phyloP scores from a whole-genome alignment of 768 basidiomycete species.

The Cystobasidiopsis lactophilus region DNA sequence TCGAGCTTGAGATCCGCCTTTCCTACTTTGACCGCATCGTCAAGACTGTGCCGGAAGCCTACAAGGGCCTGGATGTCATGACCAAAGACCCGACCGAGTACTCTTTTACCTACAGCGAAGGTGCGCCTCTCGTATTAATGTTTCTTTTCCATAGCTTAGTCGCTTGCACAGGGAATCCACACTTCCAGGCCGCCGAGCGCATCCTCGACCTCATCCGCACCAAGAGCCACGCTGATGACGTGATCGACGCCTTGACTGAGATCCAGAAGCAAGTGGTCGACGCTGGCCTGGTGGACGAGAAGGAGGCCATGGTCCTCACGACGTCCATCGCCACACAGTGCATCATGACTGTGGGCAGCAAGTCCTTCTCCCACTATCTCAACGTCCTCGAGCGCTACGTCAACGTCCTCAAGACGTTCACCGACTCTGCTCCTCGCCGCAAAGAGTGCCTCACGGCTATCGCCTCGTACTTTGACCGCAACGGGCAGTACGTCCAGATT shows the following conservation, averaged over 20 bases:
- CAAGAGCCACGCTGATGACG: constrained; percentile 37
- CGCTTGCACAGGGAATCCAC: constrained; percentile 54
- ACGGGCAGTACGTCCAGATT: constrained; percentile 67
- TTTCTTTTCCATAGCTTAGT: no score
- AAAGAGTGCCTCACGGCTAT: constrained; percentile 35
- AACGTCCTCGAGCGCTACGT: constrained; percentile 70
- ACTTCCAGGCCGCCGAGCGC: constrained; percentile 56
- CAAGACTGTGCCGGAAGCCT: constrained; percentile 61
- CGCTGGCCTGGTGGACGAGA: constrained; percentile 19
- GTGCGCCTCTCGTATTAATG: no score
- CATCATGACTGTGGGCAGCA: constrained; percentile 69
- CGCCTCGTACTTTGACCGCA: constrained; percentile 59
- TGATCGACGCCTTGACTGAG: constrained; percentile 54
- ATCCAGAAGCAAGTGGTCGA: constrained; percentile 28
- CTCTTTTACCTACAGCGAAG: constrained; percentile 61
- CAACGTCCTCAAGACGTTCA: constrained; percentile 21
- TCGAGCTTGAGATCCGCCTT: constrained; percentile 74
- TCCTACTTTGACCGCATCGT: constrained; percentile 82
- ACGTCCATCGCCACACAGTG: constrained; percentile 70
- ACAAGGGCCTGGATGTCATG: constrained; percentile 52
- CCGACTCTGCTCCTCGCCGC: constrained; percentile 33
- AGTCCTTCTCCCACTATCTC: constrained; percentile 91
- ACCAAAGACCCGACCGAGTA: constrained; percentile 52
- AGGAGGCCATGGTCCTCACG: constrained; percentile 43
- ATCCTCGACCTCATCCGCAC: constrained; percentile 62